These are phyloP conservation scores for Albophoma yamanashiensis DNA, from an alignment of 2,329 filamentous ascomycete genomes.

Conservation along the genomic window DNA sequence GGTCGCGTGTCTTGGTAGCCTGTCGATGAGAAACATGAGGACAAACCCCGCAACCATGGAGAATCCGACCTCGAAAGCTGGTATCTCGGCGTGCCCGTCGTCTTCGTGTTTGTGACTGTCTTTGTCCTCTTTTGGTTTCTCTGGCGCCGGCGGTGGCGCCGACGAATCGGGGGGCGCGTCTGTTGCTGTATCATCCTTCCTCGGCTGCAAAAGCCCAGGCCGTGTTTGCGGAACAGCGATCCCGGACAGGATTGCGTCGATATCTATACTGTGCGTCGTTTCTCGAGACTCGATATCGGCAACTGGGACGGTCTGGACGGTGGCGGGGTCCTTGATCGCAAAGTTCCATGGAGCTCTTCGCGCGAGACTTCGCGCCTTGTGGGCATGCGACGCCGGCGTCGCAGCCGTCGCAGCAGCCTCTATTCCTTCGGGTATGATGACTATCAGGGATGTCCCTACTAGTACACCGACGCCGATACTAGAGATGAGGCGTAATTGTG, in stretches of 20 bases:
- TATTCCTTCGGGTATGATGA: conserved; percentile 95
- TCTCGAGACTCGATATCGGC: conserved; percentile 1
- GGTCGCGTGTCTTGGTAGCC: conserved; percentile 63
- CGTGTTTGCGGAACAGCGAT: not conserved
- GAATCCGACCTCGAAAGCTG: conserved; percentile 73
- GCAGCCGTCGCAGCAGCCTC: conserved; percentile 81
- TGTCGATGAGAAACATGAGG: conserved; percentile 93
- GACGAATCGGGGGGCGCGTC: not conserved
- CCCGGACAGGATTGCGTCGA: not conserved
- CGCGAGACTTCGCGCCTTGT: conserved; percentile 20
- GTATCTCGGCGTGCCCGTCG: conserved; percentile 29
- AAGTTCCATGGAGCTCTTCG: conserved; percentile 20
- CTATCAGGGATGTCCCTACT: conserved; percentile 88
- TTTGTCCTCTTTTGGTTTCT: conserved; percentile 7
- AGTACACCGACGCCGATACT: conserved; percentile 89
- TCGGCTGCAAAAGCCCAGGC: not conserved
- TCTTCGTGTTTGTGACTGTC: conserved; percentile 21
- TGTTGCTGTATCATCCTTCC: not conserved
- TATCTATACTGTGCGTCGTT: not conserved
- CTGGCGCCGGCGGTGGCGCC: not conserved
- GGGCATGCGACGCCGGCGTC: conserved; percentile 35
- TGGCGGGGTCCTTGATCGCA: conserved; percentile 12
- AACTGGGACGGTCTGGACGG: conserved; percentile 12
- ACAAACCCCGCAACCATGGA: conserved; percentile 83
- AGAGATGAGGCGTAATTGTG: conserved; percentile 80